Base-by-base conservation (phyloP, 352 stramenopile genomes). In the Phytophthora cryptogea region DNA sequence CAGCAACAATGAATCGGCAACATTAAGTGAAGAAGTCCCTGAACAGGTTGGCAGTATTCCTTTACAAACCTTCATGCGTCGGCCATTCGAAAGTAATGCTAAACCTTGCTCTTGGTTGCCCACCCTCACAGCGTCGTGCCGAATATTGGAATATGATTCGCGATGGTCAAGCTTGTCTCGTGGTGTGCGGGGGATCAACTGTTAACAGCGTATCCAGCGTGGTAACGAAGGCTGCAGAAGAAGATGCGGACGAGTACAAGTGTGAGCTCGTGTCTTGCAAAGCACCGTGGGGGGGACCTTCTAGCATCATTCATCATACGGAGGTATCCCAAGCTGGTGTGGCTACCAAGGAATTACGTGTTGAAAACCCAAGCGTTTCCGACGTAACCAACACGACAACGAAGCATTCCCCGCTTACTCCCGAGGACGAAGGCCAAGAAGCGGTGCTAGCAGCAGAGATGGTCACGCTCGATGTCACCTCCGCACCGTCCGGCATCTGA, bases 261-360 rank as follows among this genome's bases (percentile, higher is more conserved):
- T 89, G 80, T 28, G 67, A 89, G 35, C 49, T 90, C 32, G 55
- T 89, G 23, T 66, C 60, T 16, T 87, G 80, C 40, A 78, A 76
- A 57, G 47, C 68, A 11, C 61, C 74, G n/a, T 83, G 72, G 72
- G 47, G 31, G 44, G 51, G 44, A 46, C 27, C 10, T 35, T 59
- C 51, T 1, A 52, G 17, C n/a, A 23, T 66, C 20, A 68, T 92
- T 23, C 65, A 89, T 51, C 36, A 72, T 5, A 78, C 70, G 9
- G 61, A 69, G 7, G 80, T 92, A 14, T 63, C 70, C 3, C 78
- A 89, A 40, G 63, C 50, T 8, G 76, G 72, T 1, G 52, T 89
- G 30, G 57, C 64, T 8, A 64, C 78, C 13, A 77, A 73, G 45
- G 35, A 52, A 31, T 57, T 68, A 44, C n/a, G 46, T 4, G 39